Evolutionary conservation across 768 basidiomycete species (phyloP), one percentile per base, ranked within the genome.

Genomic region (Boletus rex-veris): DNA sequence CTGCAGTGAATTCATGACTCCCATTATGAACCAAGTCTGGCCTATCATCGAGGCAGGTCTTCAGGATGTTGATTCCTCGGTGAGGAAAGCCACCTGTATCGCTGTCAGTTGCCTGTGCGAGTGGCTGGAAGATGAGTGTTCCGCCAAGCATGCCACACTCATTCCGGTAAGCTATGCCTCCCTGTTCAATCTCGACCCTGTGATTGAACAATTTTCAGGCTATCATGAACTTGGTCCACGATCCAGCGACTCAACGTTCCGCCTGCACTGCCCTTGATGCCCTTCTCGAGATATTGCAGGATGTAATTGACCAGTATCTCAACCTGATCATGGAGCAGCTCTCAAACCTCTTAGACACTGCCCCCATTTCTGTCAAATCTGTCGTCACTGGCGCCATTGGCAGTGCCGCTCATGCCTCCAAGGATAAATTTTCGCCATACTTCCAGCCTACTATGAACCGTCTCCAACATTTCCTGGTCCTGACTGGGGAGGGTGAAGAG

Each of bases 201-300:
- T 41, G 6, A 10, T 49, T 46, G 30, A 58, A 36, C n/a, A 7
- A 18, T 5, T 45, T 52, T 37, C 59, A 92, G 89, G 85, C 87
- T 40, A 89, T 99, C 64, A 92, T 97, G 86, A 82, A 82, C 69
- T 81, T 98, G 58, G 89, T 97, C 63, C 85, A 88, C 66, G 90
- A 98, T 67, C 78, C 85, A 4, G 77, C 79, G 8, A 96, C 97
- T 3, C 95, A 98, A 73, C 84, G 87, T 54, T 77, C 90, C 14
- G 97, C 96, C n/a, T 97, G 95, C 74, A 93, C 92, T 35, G 94
- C 95, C 45, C 89, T 99, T 53, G 97, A 98, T 71, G 92, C 92
- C 12, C 82, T 98, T 59, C 86, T 99, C 46, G 97, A 98, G 74
- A 92, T 98, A 61, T 79, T 98, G 56, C 87, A 90, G 62, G 89